phyloP scores from a whole-genome alignment of 1,284 basidiomycete genomes.

The Meripilus lineatus region DNA sequence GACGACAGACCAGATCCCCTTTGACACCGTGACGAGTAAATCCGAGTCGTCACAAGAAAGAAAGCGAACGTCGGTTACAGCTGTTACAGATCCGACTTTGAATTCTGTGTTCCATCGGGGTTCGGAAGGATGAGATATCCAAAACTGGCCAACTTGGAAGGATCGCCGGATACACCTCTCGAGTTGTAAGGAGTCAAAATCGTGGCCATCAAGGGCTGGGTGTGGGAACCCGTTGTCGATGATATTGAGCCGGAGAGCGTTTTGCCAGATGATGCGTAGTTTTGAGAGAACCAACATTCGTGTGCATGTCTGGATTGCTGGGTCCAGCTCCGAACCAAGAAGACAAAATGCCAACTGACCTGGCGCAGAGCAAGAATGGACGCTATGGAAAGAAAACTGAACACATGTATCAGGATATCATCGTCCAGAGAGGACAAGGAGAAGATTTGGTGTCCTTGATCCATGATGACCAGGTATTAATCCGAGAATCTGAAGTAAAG shows the following conservation, averaged over 20 bases:
- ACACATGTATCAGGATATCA: conserved; percentile 45
- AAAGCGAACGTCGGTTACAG: conserved; percentile 49
- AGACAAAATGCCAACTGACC: conserved; percentile 33
- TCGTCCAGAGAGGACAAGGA: conserved; percentile 27
- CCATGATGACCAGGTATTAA: no score
- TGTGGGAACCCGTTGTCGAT: conserved; percentile 44
- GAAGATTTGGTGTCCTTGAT: no score
- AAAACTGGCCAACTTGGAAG: conserved; percentile 40
- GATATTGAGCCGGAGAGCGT: conserved; percentile 39
- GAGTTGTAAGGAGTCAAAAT: conserved; percentile 33
- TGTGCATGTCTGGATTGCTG: conserved; percentile 46
- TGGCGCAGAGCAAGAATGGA: conserved; percentile 44
- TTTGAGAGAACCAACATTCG: conserved; percentile 38
- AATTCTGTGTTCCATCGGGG: conserved; percentile 18
- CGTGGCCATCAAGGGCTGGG: conserved; percentile 25
- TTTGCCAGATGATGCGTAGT: conserved; percentile 51
- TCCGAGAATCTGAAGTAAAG: no score
- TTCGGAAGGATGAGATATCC: conserved; percentile 30
- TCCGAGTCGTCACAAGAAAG: conserved; percentile 36
- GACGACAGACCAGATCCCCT: conserved; percentile 53
- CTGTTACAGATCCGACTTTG: conserved; percentile 30
- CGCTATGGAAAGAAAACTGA: conserved; percentile 39
- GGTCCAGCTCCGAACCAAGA: background rate
- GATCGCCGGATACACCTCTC: conserved; percentile 40
- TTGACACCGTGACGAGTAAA: conserved; percentile 48